Evolutionary conservation across 352 stramenopile genomes (phyloP).

Genomic region (Globisporangium acanthophoron): DNA sequence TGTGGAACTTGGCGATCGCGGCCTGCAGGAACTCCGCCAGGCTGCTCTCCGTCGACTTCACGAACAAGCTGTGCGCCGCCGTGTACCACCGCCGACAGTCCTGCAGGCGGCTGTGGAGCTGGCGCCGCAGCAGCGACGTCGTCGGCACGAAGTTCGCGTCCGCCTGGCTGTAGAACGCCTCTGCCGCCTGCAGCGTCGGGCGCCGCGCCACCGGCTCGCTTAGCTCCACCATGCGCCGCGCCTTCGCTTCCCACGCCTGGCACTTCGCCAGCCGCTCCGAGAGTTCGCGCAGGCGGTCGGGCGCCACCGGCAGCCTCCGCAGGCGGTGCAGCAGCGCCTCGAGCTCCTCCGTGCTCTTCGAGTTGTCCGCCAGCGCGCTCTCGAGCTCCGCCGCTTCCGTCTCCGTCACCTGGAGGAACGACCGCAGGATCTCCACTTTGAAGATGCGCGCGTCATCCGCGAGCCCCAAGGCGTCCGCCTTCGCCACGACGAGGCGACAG

Average conservation of each 20-base stretch:
- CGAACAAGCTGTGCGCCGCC: constrained; percentile 46
- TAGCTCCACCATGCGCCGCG: constrained; percentile 33
- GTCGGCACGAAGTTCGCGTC: constrained; percentile 53
- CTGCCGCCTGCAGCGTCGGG: constrained; percentile 37
- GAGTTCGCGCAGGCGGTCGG: constrained; percentile 33
- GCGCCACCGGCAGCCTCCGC: constrained; percentile 29
- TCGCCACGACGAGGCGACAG: constrained; percentile 24
- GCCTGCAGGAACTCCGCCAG: constrained; percentile 42
- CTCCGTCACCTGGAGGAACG: constrained; percentile 27
- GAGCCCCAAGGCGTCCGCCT: constrained; percentile 23
- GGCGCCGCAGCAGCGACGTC: constrained; percentile 53
- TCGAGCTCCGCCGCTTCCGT: constrained; percentile 20
- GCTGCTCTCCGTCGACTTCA: constrained; percentile 33
- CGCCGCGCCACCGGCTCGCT: constrained; percentile 15
- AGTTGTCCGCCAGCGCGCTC: constrained; percentile 24
- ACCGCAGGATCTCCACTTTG: constrained; percentile 36
- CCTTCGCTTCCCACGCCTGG: constrained; percentile 43
- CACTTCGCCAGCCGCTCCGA: constrained; percentile 48
- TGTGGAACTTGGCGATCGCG: constrained; percentile 28
- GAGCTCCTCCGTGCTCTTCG: constrained; percentile 45
- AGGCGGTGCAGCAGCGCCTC: constrained; percentile 34
- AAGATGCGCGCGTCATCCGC: constrained; percentile 12
- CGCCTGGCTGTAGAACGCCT: constrained; percentile 46
- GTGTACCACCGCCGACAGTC: constrained; percentile 65
- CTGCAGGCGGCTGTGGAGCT: constrained; percentile 57